phyloP scores from a whole-genome alignment of 1,139 yeast genomes.

The Blastobotrys apis region DNA sequence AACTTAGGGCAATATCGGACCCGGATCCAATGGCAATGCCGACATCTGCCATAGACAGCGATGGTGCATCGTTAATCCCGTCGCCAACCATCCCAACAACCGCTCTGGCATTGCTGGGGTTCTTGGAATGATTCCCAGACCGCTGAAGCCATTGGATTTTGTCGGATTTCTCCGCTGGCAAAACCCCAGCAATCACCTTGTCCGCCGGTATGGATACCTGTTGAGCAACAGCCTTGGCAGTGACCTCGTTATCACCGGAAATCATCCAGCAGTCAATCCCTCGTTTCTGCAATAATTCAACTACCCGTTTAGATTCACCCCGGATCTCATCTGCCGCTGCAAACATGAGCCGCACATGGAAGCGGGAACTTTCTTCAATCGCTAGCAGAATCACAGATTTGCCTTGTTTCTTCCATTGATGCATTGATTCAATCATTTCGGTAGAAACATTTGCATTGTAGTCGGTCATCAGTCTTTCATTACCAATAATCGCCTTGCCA shows the following conservation, averaged over 20 bases:
- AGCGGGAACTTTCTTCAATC: constrained; percentile 37
- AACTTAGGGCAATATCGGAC: constrained; percentile 88
- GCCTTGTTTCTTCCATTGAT: constrained; percentile 59
- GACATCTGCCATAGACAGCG: constrained; percentile 77
- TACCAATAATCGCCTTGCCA: constrained; percentile 50
- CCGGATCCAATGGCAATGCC: constrained; percentile 93
- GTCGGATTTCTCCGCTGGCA: constrained; percentile 68
- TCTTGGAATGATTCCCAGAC: constrained; percentile 25
- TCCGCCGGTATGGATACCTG: constrained; percentile 54
- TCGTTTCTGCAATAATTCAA: constrained; percentile 41
- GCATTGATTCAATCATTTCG: constrained; percentile 29
- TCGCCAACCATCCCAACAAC: constrained; percentile 76
- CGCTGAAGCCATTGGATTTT: constrained; percentile 53
- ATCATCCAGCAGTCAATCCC: constrained; percentile 67
- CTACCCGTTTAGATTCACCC: constrained; percentile 54
- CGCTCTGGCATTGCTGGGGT: constrained; percentile 26
- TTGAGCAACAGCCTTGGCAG: constrained; percentile 64
- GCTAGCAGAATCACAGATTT: constrained; percentile 62
- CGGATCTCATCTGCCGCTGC: constrained; percentile 66
- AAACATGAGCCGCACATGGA: constrained; percentile 45
- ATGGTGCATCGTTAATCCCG: constrained; percentile 95
- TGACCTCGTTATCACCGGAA: constrained; percentile 61
- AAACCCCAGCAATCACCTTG: constrained; percentile 65
- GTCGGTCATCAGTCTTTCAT: constrained; percentile 53
- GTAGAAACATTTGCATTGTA: constrained; percentile 37